Evolutionary conservation across 805 yeast genomes (phyloP), one percentile per base, ranked within the genome.

Genomic region (Saccharomycopsis synnaedendra): DNA sequence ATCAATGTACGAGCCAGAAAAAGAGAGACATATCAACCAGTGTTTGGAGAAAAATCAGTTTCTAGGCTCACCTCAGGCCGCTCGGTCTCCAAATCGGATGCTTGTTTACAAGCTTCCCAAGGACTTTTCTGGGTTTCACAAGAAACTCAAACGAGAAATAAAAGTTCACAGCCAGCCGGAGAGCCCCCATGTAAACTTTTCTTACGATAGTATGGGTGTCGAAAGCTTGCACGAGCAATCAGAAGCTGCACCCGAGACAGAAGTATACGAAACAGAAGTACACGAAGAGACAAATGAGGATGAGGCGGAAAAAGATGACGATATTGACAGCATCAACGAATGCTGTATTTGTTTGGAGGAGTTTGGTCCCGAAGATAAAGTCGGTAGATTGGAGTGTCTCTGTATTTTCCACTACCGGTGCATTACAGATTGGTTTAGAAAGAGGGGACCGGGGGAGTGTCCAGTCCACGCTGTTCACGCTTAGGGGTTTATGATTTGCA

Each of bases 261-360:
- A 34, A n/a, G 19, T 19, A 19, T 19, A 34, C n/a, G n/a, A 34
- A n/a, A 10, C 11, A n/a, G 37, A 10, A n/a, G 10, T n/a, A 34
- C 37, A 34, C 8, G 8, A 40, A 6, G 9, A 29, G 32, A 40
- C 10, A 9, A n/a, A 8, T 8, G 44, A 7, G 11, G 40, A 42
- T 10, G n/a, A 27, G 42, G 33, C 11, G 36, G 43, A 44, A 9
- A n/a, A n/a, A 30, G 8, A 11, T 3, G 43, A 41, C 29, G 34
- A 34, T n/a, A 11, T 19, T 27, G 10, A 69, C 68, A 11, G 11
- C n/a, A 79, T 71, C 34, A 76, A 77, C 43, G 97, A 93, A 62
- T 93, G 99, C 62, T 90, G 87, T 10, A 90, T 93, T 29, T 93
- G 99, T 59, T 76, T 90, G 53, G 98, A 93, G 60, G 95, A 85